Evolutionary conservation across 345 rosid genomes (phyloP).

Genomic region (Litchi chinensis): DNA sequence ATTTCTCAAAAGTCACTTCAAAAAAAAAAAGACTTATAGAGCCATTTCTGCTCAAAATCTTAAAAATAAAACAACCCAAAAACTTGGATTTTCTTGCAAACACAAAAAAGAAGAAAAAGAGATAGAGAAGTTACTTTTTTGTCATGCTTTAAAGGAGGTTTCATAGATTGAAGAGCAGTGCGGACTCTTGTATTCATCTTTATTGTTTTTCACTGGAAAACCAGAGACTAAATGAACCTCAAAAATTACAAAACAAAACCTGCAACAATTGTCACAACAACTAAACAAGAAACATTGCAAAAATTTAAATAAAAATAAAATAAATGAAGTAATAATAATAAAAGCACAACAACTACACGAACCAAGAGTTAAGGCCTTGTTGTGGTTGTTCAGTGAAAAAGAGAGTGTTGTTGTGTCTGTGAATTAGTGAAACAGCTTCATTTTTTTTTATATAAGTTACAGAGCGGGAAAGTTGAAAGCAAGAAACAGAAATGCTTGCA

Average conservation of each 20-base stretch:
- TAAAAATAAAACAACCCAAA: conserved; percentile 9
- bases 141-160: conserved; percentile 60
- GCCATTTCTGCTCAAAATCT: conserved; percentile 15
- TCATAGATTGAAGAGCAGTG: conserved; percentile 64
- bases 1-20: conserved; percentile 17
- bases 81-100: background rate
- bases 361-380: too few relatives aligned
- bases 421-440: background rate
- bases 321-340: background rate
- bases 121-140: conserved; percentile 47
- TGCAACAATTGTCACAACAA: background rate
- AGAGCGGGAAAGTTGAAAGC: conserved; percentile 80
- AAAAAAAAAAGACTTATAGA: background rate
- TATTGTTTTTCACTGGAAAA: conserved; percentile 27
- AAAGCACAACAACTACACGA: background rate
- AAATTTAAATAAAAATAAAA: background rate
- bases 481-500: conserved; percentile 44
- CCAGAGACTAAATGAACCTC: conserved; percentile 30
- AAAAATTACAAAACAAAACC: conserved; percentile 19
- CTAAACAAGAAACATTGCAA: background rate
- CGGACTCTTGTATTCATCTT: conserved; percentile 78
- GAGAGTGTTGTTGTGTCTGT: conserved; percentile 10
- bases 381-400: background rate
- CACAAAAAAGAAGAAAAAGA: background rate
- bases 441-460: conserved; percentile 16